phyloP scores from a whole-genome alignment of 116 monocot species.

The Posidonia oceanica region DNA sequence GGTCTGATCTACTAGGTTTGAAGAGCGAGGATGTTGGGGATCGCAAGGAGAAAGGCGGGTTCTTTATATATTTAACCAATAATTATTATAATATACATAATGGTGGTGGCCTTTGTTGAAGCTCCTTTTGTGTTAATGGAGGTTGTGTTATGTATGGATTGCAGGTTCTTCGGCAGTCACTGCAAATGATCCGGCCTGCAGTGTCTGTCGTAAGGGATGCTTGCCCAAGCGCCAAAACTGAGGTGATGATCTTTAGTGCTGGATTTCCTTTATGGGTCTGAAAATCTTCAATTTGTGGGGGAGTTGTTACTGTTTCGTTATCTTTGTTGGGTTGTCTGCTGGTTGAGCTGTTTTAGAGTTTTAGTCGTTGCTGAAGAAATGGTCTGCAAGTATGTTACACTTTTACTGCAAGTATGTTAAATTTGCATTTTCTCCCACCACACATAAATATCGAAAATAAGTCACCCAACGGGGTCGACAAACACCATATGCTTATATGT shows the following conservation, averaged over 20 bases:
- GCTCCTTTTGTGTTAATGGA: background rate
- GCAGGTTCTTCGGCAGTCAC: constrained; percentile 10
- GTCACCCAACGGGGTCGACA: no score
- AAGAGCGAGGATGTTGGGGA: constrained; percentile 10
- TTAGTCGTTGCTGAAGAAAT: no score
- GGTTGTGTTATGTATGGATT: background rate
- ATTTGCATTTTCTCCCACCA: no score
- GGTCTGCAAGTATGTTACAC: no score
- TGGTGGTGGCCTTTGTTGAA: background rate
- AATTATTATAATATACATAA: background rate
- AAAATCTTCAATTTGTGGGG: background rate
- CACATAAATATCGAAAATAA: no score
- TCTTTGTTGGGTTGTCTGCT: background rate
- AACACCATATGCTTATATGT: no score
- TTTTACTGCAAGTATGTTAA: no score
- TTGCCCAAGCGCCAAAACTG: background rate
- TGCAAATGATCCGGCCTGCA: constrained; percentile 9
- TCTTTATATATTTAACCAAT: background rate
- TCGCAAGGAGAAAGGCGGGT: constrained; percentile 11
- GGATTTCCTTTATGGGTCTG: background rate
- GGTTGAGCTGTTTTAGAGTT: no score
- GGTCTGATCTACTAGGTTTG: background rate
- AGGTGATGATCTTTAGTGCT: background rate
- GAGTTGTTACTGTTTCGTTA: background rate
- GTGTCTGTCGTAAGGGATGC: constrained; percentile 2